Conservation (phyloP, 2,329 filamentous ascomycete genomes). For the Ophiobolus disseminans region DNA sequence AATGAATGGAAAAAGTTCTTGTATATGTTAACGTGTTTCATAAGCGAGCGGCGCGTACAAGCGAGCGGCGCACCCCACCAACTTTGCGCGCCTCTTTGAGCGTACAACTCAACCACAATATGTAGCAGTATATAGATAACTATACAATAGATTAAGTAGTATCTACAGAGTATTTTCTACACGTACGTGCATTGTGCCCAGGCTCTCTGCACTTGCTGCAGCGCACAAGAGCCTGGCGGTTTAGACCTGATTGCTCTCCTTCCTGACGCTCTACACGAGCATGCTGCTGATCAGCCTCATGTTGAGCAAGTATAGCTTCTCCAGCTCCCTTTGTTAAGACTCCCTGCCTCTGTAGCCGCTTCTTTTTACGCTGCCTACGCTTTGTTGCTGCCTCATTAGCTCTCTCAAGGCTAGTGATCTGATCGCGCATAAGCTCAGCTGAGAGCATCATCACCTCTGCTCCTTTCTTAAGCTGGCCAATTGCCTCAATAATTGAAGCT, state of each 20-base stretch:
- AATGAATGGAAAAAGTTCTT: no score
- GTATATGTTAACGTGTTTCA: neutral
- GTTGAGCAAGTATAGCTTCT: neutral
- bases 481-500: constrained; percentile 11
- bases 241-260: constrained; percentile 2
- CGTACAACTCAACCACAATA: constrained; percentile 1
- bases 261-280: neutral
- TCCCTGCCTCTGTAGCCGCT: constrained; percentile 2
- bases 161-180: neutral
- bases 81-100: constrained; percentile 1
- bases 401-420: neutral
- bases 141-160: neutral
- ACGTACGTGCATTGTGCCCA: constrained; percentile 3
- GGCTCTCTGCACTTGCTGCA: constrained; percentile 1
- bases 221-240: constrained; percentile 2
- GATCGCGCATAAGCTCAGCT: neutral
- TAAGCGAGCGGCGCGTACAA: constrained; percentile 1
- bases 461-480: constrained; percentile 6
- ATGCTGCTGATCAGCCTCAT: neutral
- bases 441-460: constrained; percentile 7
- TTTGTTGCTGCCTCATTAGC: neutral
- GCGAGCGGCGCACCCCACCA: constrained; percentile 2
- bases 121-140: neutral
- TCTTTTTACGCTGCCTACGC: neutral
- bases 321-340: neutral